phyloP scores from a whole-genome alignment of 1,284 basidiomycete genomes.

The Athelia psychrophila region DNA sequence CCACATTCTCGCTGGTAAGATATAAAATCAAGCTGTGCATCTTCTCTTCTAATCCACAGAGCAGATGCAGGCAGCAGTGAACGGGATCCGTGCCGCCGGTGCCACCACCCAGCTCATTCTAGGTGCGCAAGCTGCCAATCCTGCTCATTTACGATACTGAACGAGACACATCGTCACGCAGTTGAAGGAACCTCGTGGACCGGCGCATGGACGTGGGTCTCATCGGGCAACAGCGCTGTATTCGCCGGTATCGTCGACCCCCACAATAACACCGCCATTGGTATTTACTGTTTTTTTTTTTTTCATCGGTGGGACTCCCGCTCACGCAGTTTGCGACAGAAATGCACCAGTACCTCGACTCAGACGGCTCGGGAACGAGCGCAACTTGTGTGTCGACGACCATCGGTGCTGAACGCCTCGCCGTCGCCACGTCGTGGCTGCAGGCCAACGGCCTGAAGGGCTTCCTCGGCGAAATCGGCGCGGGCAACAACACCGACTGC shows the following conservation, averaged over 20 bases:
- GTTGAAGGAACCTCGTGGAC: slow-evolving; percentile 48
- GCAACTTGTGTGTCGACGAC: slow-evolving; percentile 54
- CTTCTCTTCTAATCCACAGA: slow-evolving; percentile 5
- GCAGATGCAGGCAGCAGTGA: slow-evolving; percentile 60
- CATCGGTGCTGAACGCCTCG: slow-evolving; percentile 55
- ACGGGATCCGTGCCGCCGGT: slow-evolving; percentile 57
- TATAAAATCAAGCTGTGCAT: not conserved
- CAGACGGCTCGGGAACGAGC: slow-evolving; percentile 59
- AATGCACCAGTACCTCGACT: slow-evolving; percentile 72
- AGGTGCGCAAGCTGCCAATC: no score
- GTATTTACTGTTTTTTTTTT: slow-evolving; percentile 22
- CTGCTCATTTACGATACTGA: slow-evolving; percentile 13
- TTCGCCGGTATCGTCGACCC: slow-evolving; percentile 56
- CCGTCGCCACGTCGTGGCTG: slow-evolving; percentile 56
- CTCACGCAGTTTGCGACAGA: slow-evolving; percentile 28
- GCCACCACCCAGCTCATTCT: slow-evolving; percentile 58
- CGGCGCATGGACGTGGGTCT: slow-evolving; percentile 55
- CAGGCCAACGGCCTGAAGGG: slow-evolving; percentile 57
- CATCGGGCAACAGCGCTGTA: slow-evolving; percentile 52
- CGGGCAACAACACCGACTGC: slow-evolving; percentile 46
- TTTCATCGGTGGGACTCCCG: not conserved
- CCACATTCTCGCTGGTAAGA: slow-evolving; percentile 43
- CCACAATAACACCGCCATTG: slow-evolving; percentile 58
- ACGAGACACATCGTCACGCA: slow-evolving; percentile 22
- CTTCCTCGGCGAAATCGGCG: slow-evolving; percentile 63